These are phyloP conservation scores for Cladochytrium replicatum DNA, from an alignment of 192 early-diverging fungal species.

Conservation along the genomic window DNA sequence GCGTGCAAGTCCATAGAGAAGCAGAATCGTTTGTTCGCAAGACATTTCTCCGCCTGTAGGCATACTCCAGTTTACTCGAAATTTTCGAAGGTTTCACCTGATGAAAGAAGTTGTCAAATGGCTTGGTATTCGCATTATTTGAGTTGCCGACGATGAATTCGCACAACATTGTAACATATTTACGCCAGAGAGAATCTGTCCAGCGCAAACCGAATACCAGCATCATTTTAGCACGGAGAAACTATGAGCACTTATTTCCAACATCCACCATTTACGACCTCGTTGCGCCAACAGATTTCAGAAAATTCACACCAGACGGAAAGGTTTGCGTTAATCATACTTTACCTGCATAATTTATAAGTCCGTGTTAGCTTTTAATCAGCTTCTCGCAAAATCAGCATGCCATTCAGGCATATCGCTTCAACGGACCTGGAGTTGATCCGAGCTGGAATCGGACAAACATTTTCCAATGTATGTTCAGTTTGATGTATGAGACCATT, in stretches of 20 bases:
- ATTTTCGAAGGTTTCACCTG: too few species aligned
- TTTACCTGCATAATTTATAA: not conserved
- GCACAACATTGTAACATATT: too few species aligned
- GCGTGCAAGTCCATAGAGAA: constrained; percentile 88
- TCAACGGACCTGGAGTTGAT: not conserved
- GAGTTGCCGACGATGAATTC: too few species aligned
- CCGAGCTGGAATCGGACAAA: not conserved
- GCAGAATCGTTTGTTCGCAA: constrained; percentile 88
- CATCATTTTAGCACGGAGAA: too few species aligned
- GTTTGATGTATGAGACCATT: constrained; percentile 20
- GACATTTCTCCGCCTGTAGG: constrained; percentile 79
- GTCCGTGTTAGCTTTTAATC: constrained; percentile 25
- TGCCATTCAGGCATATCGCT: constrained; percentile 26
- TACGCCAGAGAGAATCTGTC: too few species aligned
- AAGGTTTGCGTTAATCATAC: constrained; percentile 15
- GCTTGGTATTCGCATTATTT: too few species aligned
- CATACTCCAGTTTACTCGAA: too few species aligned
- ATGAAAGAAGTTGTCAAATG: too few species aligned
- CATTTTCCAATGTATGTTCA: constrained; percentile 28
- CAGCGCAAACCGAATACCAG: too few species aligned
- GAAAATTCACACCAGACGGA: constrained; percentile 43
- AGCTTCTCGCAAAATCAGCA: constrained; percentile 28
- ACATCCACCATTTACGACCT: constrained; percentile 40
- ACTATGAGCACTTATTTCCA: too few species aligned
- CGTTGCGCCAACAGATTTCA: not conserved